Evolutionary conservation across 2,329 filamentous ascomycete genomes (phyloP).

Genomic region (Diaporthe capsici): DNA sequence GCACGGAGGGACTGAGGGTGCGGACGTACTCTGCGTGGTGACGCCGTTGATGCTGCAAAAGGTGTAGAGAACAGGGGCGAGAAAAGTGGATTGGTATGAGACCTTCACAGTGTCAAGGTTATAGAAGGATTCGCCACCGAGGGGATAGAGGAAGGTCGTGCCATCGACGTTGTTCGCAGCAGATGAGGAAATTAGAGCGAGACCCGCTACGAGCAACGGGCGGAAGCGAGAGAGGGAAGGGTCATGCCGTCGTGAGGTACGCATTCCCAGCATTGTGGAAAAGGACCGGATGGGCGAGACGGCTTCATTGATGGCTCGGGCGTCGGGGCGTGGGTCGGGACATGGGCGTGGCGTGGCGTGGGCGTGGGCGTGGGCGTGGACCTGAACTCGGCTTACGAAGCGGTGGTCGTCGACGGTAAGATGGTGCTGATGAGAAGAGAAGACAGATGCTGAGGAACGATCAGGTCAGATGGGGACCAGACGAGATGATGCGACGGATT

Average conservation of each 20-base stretch:
- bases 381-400: conserved; percentile 2
- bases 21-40: conserved; percentile 26
- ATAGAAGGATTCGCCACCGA: conserved; percentile 35
- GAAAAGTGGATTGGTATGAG: conserved; percentile 30
- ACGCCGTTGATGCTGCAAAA: conserved; percentile 35
- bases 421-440: not conserved
- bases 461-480: conserved; percentile 2
- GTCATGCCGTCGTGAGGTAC: conserved; percentile 18
- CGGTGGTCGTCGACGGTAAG: not conserved
- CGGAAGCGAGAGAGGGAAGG: conserved; percentile 12
- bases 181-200: conserved; percentile 12
- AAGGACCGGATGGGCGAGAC: conserved; percentile 19
- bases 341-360: not conserved
- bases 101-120: conserved; percentile 28
- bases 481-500: conserved; percentile 18
- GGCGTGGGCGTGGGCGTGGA: not conserved
- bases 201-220: not conserved
- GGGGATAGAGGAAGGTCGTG: conserved; percentile 22
- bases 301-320: conserved; percentile 31
- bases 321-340: not conserved
- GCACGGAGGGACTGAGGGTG: no score
- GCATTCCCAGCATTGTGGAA: conserved; percentile 37
- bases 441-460: not conserved
- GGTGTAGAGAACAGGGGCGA: conserved; percentile 31
- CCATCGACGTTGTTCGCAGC: conserved; percentile 17